Conservation (phyloP, 1,284 basidiomycete genomes). For the Retiboletus fuscus region DNA sequence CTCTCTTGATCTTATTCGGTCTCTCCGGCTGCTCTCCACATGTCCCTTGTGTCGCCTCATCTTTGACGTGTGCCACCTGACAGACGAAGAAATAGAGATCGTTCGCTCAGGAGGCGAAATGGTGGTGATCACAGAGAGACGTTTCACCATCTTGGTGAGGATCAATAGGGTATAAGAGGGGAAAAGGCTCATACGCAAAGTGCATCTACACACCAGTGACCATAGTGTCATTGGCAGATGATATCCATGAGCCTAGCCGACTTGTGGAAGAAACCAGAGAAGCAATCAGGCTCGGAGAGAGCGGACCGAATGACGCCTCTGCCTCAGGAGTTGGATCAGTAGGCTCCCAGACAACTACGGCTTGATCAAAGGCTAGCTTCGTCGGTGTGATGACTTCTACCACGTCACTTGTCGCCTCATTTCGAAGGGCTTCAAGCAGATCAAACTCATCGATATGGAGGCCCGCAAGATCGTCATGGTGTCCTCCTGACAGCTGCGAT, state of each 20-base stretch:
- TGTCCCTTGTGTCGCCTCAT: constrained; percentile 30
- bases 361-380: constrained; percentile 26
- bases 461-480: constrained; percentile 27
- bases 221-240: neutral
- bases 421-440: constrained; percentile 20
- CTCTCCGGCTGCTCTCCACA: constrained; percentile 25
- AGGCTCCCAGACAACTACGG: constrained; percentile 14
- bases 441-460: constrained; percentile 32
- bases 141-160: constrained; percentile 15
- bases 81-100: constrained; percentile 7
- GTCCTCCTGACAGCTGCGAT: constrained; percentile 16
- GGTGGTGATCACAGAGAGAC: constrained; percentile 20
- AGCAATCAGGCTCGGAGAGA: constrained; percentile 12
- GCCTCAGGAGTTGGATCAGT: constrained; percentile 27
- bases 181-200: constrained; percentile 22
- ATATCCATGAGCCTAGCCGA: neutral
- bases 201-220: constrained; percentile 28
- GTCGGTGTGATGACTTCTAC: constrained; percentile 25
- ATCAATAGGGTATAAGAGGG: constrained; percentile 6
- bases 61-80: constrained; percentile 25
- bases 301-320: neutral
- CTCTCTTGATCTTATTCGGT: constrained; percentile 21
- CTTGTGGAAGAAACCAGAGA: constrained; percentile 17
- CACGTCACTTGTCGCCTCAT: constrained; percentile 15
- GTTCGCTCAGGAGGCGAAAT: neutral